Base-by-base conservation (phyloP, 495 filamentous ascomycete genomes). In the Penicillium psychrofluorescens region DNA sequence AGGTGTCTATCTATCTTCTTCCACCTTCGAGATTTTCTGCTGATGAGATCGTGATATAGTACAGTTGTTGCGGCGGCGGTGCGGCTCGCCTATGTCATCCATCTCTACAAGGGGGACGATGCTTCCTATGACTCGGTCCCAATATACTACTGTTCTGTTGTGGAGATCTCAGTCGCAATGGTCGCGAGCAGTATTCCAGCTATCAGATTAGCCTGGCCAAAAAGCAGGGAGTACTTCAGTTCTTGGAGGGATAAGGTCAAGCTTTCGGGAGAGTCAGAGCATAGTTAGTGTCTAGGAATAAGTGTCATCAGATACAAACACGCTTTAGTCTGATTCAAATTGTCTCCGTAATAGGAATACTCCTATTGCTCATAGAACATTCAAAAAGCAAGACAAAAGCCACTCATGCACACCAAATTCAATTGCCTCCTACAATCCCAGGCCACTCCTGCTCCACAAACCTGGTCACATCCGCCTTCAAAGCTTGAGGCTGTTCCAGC, bases 401-500 rank as follows among this genome's bases (percentile, higher is more conserved):
- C 32, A 10, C n/a, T 14, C 9, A 22, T 9, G 8, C 35, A 8
- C 8, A 36, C 35, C 9, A 13, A 15, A 6, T 29, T 39, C 27
- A 50, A n/a, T 45, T n/a, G 8, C 4, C 7, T 6, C 14, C 22
- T 11, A 8, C 7, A 22, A 49, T 51, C 6, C 37, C 44, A 11
- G 56, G 56, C 64, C 63, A 70, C 2, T 66, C 63, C 47, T 76
- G 63, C 11, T 59, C 41, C 11, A 78, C 61, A 55, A 83, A 88
- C 12, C 74, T 71, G 11, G 69, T 66, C 6, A 86, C 43, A 58
- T 86, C 84, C 11, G 63, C 47, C 30, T 79, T 63, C 37, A 86
- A 58, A 22, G 54, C 54, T 38, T 62, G 59, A 2, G 82, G 82
- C 34, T 67, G 45, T 56, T 85, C 78, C 38, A 83, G 50, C 15